Conservation (phyloP, 257 asterid genomes). For the Lantana camara region DNA sequence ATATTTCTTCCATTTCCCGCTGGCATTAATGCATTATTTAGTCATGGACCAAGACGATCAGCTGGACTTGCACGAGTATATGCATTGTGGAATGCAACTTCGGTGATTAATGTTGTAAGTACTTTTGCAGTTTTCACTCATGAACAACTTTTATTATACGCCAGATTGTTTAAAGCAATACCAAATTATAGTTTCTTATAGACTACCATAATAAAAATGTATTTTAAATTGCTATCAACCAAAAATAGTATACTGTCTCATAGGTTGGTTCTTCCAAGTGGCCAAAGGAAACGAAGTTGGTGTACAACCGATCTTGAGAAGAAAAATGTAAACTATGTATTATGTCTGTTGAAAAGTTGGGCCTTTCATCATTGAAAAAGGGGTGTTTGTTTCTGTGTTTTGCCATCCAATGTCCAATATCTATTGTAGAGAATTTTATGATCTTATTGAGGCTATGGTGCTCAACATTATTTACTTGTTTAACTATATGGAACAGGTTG, state of each 20-base stretch:
- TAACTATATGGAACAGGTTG: constrained; percentile 51
- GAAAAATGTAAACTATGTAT: neutral
- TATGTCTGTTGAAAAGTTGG: neutral
- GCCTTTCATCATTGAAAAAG: neutral
- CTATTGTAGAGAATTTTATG: neutral
- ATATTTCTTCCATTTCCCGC: constrained; percentile 87
- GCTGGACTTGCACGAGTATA: constrained; percentile 86
- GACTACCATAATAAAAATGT: constrained; percentile 4
- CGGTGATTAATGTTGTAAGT: constrained; percentile 83
- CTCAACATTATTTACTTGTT: constrained; percentile 8
- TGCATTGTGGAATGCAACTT: constrained; percentile 82
- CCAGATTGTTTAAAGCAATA: neutral
- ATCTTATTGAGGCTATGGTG: neutral
- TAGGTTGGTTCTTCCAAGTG: neutral
- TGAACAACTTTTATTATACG: constrained; percentile 1
- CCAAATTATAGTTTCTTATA: constrained; percentile 4
- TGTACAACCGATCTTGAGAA: neutral
- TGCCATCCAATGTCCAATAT: neutral
- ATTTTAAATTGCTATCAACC: neutral
- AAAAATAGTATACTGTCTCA: neutral
- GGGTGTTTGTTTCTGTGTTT: neutral
- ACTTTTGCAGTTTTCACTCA: neutral
- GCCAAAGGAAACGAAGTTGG: neutral
- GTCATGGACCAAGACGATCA: constrained; percentile 83
- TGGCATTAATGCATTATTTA: constrained; percentile 83